These are phyloP conservation scores for Asterionellopsis glacialis DNA, from an alignment of 108 stramenopile species.

Conservation along the genomic window DNA sequence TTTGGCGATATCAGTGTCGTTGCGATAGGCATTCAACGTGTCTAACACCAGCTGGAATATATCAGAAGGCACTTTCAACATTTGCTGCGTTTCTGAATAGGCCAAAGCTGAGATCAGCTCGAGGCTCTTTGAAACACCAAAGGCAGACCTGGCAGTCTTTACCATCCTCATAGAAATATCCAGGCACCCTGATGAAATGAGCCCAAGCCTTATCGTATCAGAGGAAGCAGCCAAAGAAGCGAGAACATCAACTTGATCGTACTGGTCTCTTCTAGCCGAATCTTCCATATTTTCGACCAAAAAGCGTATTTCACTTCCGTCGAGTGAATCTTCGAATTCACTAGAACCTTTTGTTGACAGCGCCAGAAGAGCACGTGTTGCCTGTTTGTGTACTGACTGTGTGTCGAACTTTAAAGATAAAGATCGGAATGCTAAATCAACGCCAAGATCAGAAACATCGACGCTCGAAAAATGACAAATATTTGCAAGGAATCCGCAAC, in stretches of 20 bases:
- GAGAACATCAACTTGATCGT: not conserved
- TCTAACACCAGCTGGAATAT: slow-evolving; percentile 12
- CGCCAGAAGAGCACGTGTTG: not conserved
- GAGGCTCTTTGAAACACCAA: not conserved
- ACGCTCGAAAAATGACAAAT: not conserved
- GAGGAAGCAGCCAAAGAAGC: not conserved
- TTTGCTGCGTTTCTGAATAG: not conserved
- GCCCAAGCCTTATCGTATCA: not conserved
- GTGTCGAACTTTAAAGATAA: not conserved
- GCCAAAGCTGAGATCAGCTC: slow-evolving; percentile 8
- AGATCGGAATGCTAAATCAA: slow-evolving; percentile 1
- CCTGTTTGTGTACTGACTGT: not conserved
- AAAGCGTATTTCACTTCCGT: not conserved
- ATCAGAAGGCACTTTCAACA: slow-evolving; percentile 9
- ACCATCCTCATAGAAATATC: not conserved
- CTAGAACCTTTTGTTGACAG: slow-evolving; percentile 9
- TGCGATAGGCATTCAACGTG: not conserved
- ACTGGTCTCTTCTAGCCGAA: not conserved
- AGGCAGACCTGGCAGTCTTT: not conserved
- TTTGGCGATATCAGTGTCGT: not conserved
- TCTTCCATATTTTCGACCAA: not conserved
- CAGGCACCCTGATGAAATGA: slow-evolving; percentile 2
- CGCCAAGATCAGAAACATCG: not conserved
- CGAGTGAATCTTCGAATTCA: slow-evolving; percentile 1
- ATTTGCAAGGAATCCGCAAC: slow-evolving; percentile 22